These are phyloP conservation scores for Nicotiana tomentosiformis DNA, from an alignment of 257 asterid species.

Conservation along the genomic window DNA sequence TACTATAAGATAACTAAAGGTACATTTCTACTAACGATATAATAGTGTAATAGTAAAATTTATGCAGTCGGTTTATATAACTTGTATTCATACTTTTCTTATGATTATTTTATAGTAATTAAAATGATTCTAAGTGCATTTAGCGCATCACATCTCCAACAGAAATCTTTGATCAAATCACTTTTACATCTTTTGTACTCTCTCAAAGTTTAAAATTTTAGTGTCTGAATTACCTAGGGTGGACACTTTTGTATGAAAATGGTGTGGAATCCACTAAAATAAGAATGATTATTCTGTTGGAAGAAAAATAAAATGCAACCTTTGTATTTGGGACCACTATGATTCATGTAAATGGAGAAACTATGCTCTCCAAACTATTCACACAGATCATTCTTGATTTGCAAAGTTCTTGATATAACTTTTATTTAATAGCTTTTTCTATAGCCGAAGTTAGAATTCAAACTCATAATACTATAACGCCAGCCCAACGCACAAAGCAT, in stretches of 20 bases:
- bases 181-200: neutral
- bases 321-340: conserved; percentile 14
- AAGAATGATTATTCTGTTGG: neutral
- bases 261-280: conserved; percentile 20
- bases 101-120: too few relatives aligned
- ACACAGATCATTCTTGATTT: neutral
- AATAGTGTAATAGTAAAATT: neutral
- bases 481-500: accelerated
- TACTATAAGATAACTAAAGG: too few relatives aligned
- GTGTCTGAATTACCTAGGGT: neutral
- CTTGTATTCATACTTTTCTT: neutral
- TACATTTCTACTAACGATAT: neutral
- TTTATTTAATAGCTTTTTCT: too few relatives aligned
- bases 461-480: neutral
- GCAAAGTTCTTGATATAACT: too few relatives aligned
- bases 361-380: neutral
- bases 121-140: neutral
- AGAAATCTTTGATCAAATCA: neutral
- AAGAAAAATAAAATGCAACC: neutral
- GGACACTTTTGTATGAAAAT: neutral
- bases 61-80: neutral
- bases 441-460: too few relatives aligned
- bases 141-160: neutral
- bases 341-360: conserved; percentile 4
- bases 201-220: neutral